Evolutionary conservation across 176 grass and related monocot genomes (phyloP).

Genomic region (Phyllostachys edulis): DNA sequence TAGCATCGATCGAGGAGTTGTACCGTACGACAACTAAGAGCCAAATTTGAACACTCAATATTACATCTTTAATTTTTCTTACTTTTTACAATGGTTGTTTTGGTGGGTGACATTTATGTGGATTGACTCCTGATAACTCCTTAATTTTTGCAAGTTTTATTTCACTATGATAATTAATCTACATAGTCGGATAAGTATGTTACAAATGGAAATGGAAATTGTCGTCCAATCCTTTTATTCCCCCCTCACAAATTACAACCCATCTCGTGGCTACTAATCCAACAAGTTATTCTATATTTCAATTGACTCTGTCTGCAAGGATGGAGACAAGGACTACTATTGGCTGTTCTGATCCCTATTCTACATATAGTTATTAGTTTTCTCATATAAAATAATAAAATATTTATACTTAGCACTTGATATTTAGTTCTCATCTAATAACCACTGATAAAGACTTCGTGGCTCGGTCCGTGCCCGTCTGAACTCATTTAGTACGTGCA

Average conservation of each 20-base stretch:
- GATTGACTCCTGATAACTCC: neutral
- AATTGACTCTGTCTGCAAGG: neutral
- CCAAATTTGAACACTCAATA: too few relatives aligned
- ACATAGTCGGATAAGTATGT: neutral
- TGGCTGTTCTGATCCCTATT: too few relatives aligned
- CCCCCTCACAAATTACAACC: neutral
- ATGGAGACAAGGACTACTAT: too few relatives aligned
- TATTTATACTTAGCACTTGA: too few relatives aligned
- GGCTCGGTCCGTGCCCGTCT: neutral
- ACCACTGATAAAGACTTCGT: too few relatives aligned
- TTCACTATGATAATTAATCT: neutral
- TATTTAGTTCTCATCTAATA: too few relatives aligned
- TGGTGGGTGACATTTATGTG: neutral
- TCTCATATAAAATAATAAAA: too few relatives aligned
- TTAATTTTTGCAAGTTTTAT: neutral
- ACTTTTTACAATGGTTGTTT: neutral
- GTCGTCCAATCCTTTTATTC: neutral
- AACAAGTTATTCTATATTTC: neutral
- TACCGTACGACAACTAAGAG: too few relatives aligned
- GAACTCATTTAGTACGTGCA: slow-evolving; percentile 9
- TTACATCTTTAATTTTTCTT: neutral
- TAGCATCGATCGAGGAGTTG: neutral
- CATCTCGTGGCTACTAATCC: neutral
- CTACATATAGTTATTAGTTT: too few relatives aligned
- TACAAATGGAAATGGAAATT: neutral